Percentiles rank a stretch among this genome's conserved stretches.
phyloP scores from a whole-genome alignment of 2,329 filamentous ascomycete genomes.

The Xylariaceae sp. region DNA sequence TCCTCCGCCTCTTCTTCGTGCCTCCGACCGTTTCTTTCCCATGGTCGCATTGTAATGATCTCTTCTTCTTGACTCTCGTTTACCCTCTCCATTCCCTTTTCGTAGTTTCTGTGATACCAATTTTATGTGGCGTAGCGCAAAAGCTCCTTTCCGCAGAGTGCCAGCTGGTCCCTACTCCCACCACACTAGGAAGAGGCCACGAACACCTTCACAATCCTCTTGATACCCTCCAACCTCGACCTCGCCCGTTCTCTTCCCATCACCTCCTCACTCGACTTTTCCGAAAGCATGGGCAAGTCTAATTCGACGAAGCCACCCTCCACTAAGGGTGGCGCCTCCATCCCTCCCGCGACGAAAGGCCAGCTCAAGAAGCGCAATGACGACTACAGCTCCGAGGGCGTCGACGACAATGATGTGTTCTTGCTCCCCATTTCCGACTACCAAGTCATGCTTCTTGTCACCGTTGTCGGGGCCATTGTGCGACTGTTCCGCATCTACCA shows the following conservation, averaged over 20 bases:
- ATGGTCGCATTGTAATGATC: slow-evolving; percentile 33
- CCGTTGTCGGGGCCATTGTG: slow-evolving; percentile 70
- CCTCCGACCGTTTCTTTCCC: slow-evolving; percentile 8
- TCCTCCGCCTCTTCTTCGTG: slow-evolving; percentile 12
- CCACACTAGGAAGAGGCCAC: slow-evolving; percentile 18
- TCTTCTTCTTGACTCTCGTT: slow-evolving; percentile 41
- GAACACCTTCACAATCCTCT: slow-evolving; percentile 14
- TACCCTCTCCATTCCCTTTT: slow-evolving; percentile 19
- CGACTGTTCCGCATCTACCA: slow-evolving; percentile 95
- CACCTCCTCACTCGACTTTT: not conserved
- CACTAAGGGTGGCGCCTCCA: slow-evolving; percentile 24
- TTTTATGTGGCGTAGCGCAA: slow-evolving; percentile 14
- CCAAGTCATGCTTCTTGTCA: slow-evolving; percentile 68
- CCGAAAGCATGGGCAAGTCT: slow-evolving; percentile 34
- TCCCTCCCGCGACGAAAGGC: slow-evolving; percentile 23
- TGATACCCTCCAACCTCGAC: slow-evolving; percentile 2
- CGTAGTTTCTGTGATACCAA: slow-evolving; percentile 6
- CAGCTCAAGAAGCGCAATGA: slow-evolving; percentile 31
- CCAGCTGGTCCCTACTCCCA: no score
- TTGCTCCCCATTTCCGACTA: slow-evolving; percentile 81
- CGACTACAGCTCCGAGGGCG: slow-evolving; percentile 72
- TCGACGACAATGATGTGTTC: slow-evolving; percentile 89
- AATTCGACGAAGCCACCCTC: slow-evolving; percentile 34
- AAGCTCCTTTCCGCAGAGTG: slow-evolving; percentile 9
- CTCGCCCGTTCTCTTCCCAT: not conserved